Conservation (phyloP, 371 early-diverging fungal genomes). For the Actinomortierella ambigua region DNA sequence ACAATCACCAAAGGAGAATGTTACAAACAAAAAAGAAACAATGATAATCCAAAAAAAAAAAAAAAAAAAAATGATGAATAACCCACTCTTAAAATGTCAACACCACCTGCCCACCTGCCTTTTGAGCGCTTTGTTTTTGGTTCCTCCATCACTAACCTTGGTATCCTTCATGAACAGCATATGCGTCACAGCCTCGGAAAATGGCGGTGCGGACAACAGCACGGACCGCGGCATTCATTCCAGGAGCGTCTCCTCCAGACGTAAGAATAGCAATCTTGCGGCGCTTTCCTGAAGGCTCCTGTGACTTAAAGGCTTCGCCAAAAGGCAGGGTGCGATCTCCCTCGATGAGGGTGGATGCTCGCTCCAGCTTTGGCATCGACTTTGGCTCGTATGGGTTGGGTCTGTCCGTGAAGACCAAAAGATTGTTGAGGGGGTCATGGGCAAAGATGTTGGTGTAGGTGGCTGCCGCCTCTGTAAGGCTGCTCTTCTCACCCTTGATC, state of each 20-base stretch:
- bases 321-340: not conserved
- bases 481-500: no score
- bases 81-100: not conserved
- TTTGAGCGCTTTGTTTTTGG: slow-evolving; percentile 2
- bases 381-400: slow-evolving; percentile 51
- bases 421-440: slow-evolving; percentile 81
- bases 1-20: not conserved
- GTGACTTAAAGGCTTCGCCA: slow-evolving; percentile 6
- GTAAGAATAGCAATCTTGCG: slow-evolving; percentile 90
- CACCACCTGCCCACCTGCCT: no score
- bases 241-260: slow-evolving; percentile 98
- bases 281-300: slow-evolving; percentile 2
- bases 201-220: slow-evolving; percentile 94
- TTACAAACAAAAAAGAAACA: not conserved
- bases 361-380: not conserved
- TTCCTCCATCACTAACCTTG: slow-evolving; percentile 66
- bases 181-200: slow-evolving; percentile 84
- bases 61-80: slow-evolving; percentile 6
- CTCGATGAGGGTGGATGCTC: slow-evolving; percentile 7
- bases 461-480: no score
- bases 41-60: no score
- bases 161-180: slow-evolving; percentile 96
- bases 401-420: slow-evolving; percentile 69
- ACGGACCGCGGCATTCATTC: slow-evolving; percentile 99
- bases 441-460: slow-evolving; percentile 55